Evolutionary conservation across 371 early-diverging fungal genomes (phyloP), one percentile per base, ranked within the genome.

Genomic region (Phascolomyces articulosus): DNA sequence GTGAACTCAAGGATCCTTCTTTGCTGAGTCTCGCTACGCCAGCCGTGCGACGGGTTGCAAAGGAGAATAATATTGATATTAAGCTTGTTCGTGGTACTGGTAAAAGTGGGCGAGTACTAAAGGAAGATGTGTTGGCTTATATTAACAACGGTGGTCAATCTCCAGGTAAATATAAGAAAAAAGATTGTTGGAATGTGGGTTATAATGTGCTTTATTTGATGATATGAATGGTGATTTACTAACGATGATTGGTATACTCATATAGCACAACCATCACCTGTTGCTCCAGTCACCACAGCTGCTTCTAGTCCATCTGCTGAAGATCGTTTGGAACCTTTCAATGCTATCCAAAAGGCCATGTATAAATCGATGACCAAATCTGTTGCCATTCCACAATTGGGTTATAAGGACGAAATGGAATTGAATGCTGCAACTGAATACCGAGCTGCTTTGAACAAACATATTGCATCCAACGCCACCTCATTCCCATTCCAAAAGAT

Each of bases 291-390:
- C 9, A n/a, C 55, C 29, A 8, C 8, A 44, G 20, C 60, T 40
- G 10, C 40, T 11, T 9, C 34, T n/a, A n/a, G n/a, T 2, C 44
- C 44, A 44, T 34, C 63, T 40, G 8, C 48, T 11, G 28, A 2
- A 2, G 75, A 70, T 29, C 56, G 55, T 6, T 49, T 84, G 4
- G 75, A 80, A 55, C 76, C 91, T 11, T 85, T 97, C 55, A 88
- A 87, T 21, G 78, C 82, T 59, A 91, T 98, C 54, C 97, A 98
- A 82, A 93, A 93, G 66, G 95, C 96, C 69, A 98, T 98, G 99
- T 96, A 95, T 85, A 94, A 95, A 72, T 82, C 87, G 31, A 98
- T 98, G 99, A 93, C 97, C 6, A 87, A 87, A 53, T 95, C 98
- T 0, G 87, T 97, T 1, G 60, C 81, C 6, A 97, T 98, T 63